These are phyloP conservation scores for Eleusine indica DNA, from an alignment of 176 grass and related monocot species.

Conservation along the genomic window DNA sequence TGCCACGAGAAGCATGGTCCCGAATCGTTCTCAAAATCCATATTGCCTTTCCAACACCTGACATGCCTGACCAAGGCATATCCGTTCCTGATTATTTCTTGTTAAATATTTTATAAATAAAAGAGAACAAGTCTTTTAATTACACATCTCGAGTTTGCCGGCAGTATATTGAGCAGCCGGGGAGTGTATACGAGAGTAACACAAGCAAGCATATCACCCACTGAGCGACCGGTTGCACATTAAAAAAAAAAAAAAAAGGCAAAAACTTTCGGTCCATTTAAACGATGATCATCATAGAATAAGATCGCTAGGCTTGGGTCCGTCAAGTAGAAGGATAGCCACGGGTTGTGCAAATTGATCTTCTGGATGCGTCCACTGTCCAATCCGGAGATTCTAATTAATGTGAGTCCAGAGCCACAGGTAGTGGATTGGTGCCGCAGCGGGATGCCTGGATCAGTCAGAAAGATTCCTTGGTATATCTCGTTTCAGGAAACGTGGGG, in stretches of 20 bases:
- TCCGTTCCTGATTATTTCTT: not conserved
- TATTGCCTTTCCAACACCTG: not conserved
- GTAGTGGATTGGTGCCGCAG: not conserved
- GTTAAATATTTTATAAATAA: too few species aligned
- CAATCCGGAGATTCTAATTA: not conserved
- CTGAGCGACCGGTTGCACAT: not conserved
- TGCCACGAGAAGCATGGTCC: not conserved
- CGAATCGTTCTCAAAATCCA: not conserved
- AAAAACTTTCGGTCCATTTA: too few species aligned
- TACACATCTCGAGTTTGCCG: not conserved
- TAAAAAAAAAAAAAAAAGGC: too few species aligned
- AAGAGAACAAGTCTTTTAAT: too few species aligned
- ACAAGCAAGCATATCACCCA: too few species aligned
- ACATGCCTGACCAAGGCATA: not conserved
- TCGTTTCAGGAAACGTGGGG: not conserved
- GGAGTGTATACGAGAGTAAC: too few species aligned
- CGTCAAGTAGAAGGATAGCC: not conserved
- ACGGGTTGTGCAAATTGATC: not conserved
- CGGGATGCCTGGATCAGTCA: conserved; percentile 20
- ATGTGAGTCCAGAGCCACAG: not conserved
- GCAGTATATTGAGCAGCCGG: too few species aligned
- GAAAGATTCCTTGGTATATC: conserved; percentile 38
- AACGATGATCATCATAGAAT: too few species aligned
- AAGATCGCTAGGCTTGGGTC: not conserved
- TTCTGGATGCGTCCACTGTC: not conserved